A percentile compares a stretch with the other conserved stretches of the same genome.
phyloP scores from a whole-genome alignment of 1,139 yeast species.

The Saccharomyces hybrid region DNA sequence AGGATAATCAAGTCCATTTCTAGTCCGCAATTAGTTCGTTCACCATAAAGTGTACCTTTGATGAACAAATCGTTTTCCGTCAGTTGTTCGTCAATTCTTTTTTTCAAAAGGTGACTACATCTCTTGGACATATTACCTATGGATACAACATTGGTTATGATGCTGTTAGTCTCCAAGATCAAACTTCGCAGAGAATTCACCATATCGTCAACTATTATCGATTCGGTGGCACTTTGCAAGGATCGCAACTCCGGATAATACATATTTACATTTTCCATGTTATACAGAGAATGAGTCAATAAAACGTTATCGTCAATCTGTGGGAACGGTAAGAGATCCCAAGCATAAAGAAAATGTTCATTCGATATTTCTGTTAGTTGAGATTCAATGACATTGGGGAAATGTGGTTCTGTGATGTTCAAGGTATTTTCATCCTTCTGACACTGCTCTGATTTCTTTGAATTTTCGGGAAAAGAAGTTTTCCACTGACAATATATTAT shows the following conservation, averaged over 20 bases:
- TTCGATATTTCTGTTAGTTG: too few relatives aligned
- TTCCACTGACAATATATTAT: conserved; percentile 20
- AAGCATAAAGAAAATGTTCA: too few relatives aligned
- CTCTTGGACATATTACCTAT: conserved; percentile 23
- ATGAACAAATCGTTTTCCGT: conserved; percentile 17
- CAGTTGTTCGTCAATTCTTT: conserved; percentile 13
- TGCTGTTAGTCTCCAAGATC: conserved; percentile 19
- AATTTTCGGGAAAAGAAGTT: not conserved
- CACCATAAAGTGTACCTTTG: conserved; percentile 27
- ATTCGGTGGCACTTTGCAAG: too few relatives aligned
- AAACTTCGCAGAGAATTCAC: conserved; percentile 19
- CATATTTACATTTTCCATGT: too few relatives aligned
- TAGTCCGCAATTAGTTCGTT: conserved; percentile 32
- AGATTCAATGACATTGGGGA: too few relatives aligned
- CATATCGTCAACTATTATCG: conserved; percentile 24
- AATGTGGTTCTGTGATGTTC: too few relatives aligned
- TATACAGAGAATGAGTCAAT: too few relatives aligned
- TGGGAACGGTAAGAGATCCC: too few relatives aligned
- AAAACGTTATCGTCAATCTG: too few relatives aligned
- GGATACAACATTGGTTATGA: conserved; percentile 22
- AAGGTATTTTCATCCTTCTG: too few relatives aligned
- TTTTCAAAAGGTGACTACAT: conserved; percentile 16
- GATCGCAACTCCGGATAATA: too few relatives aligned
- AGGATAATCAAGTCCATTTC: conserved; percentile 58
- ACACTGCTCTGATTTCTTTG: not conserved